These are phyloP conservation scores for Macaranga tanarius DNA, from an alignment of 441 rosid genomes.

Conservation along the genomic window DNA sequence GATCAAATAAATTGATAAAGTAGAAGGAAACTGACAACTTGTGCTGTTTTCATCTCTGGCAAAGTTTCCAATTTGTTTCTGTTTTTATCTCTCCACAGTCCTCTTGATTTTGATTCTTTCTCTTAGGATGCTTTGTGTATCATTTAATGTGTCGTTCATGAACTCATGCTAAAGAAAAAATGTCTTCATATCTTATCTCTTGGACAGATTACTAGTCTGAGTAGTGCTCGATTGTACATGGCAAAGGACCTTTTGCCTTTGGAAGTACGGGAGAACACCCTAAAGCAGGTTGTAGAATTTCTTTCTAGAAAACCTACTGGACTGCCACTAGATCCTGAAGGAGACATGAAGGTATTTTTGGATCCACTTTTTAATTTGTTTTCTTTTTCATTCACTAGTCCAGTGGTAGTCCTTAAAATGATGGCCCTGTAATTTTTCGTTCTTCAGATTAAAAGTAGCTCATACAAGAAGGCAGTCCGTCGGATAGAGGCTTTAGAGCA, in stretches of 20 bases:
- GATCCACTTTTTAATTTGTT: slow-evolving; percentile 6
- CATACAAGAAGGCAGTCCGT: slow-evolving; percentile 73
- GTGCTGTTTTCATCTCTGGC: not conserved
- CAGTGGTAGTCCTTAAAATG: not conserved
- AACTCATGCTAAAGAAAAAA: slow-evolving; percentile 2
- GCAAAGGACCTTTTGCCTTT: slow-evolving; percentile 80
- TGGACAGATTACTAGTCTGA: slow-evolving; percentile 68
- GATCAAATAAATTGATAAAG: not conserved
- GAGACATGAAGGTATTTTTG: slow-evolving; percentile 75
- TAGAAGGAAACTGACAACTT: not conserved
- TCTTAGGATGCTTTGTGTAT: slow-evolving; percentile 6
- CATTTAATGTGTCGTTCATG: slow-evolving; percentile 8
- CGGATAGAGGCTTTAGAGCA: slow-evolving; percentile 84
- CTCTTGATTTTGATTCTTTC: not conserved
- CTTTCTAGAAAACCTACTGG: slow-evolving; percentile 78
- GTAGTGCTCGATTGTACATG: slow-evolving; percentile 79
- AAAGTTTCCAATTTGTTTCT: not conserved
- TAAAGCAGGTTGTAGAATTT: slow-evolving; percentile 79
- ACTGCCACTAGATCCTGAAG: slow-evolving; percentile 83
- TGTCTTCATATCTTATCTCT: slow-evolving; percentile 28
- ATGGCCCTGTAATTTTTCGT: slow-evolving; percentile 22
- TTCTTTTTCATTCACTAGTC: slow-evolving; percentile 8
- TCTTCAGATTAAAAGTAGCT: slow-evolving; percentile 68
- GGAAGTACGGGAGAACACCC: slow-evolving; percentile 89
- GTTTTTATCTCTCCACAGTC: not conserved